Evolutionary conservation across 495 filamentous ascomycete species (phyloP), one percentile per base, ranked within the genome.

Genomic region (Penicillium maclennaniae): DNA sequence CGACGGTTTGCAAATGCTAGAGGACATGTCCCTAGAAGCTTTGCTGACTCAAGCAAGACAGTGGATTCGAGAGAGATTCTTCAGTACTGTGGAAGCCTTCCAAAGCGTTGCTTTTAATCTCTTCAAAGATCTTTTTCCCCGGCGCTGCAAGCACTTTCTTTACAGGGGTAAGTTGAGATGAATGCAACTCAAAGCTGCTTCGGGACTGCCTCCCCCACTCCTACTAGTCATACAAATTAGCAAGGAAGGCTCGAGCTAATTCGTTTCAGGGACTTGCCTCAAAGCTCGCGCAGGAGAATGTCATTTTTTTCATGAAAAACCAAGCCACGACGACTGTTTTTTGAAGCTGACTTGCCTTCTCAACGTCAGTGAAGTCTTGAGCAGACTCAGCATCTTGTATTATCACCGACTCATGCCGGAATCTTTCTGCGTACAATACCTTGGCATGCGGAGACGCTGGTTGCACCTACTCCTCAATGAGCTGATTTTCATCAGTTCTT

Each of bases 391-490:
- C 4, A 23, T 41, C 3, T 16, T 68, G 9, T 61, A 66, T 41
- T 31, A 48, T 31, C 21, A 47, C 14, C 37, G 45, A 16, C n/a
- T 46, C 2, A 48, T 61, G 49, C 17, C 9, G 3, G 38, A 38
- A 15, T 45, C 21, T 4, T 53, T 43, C 25, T n/a, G 7, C 9
- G 21, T 17, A 16, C n/a, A 4, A 6, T 53, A 53, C 9, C 12
- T 53, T 39, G 31, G 39, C 31, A 16, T 16, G 57, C 54, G 62
- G 34, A 46, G 63, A 50, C 17, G 26, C 2, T 68, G 65, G 65
- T 23, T 67, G 2, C 55, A 63, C 20, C 9, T 27, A 5, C 21
- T 64, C 1, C 38, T 63, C 2, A 47, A 61, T 10, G 47, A 48
- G 26, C 27, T 66, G 0, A 55, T 54, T 3, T 53, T 55, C 17